Conservation (phyloP, 176 grass and related monocot species). For the Aegilops tauschii region DNA sequence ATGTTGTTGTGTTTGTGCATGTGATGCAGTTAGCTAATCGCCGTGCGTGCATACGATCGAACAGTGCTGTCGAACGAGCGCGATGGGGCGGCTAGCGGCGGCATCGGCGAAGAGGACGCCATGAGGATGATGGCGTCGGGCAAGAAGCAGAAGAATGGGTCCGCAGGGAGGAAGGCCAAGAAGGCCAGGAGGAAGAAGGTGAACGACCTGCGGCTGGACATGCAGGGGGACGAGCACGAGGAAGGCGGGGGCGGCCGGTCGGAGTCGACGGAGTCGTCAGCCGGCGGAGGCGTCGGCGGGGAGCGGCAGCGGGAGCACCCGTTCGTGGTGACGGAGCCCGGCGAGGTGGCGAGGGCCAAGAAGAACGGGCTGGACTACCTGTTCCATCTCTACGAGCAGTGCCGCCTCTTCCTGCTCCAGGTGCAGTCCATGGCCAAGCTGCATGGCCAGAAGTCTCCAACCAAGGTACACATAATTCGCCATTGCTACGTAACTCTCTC, state of each 20-base stretch:
- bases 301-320: constrained; percentile 92
- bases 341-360: constrained; percentile 94
- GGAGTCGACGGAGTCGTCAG: constrained; percentile 66
- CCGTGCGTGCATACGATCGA: not conserved
- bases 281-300: constrained; percentile 20
- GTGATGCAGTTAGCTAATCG: not conserved
- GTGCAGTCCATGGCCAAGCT: constrained; percentile 83
- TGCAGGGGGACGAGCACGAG: constrained; percentile 36
- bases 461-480: constrained; percentile 58
- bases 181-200: constrained; percentile 44
- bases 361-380: constrained; percentile 99
- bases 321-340: constrained; percentile 96
- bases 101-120: constrained; percentile 35
- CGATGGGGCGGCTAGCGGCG: constrained; percentile 28
- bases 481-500: not conserved
- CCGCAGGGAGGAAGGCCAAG: constrained; percentile 27
- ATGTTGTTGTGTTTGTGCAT: too few relatives aligned
- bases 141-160: constrained; percentile 48
- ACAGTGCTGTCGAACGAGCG: constrained; percentile 65
- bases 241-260: constrained; percentile 42
- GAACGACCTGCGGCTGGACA: constrained; percentile 38
- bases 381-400: constrained; percentile 98
- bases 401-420: constrained; percentile 93
- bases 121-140: constrained; percentile 30
- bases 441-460: constrained; percentile 90